A percentile compares a stretch with the other conserved stretches of the same genome.
Evolutionary conservation across 1,284 basidiomycete species (phyloP).

Genomic region (Puccinia triticina): DNA sequence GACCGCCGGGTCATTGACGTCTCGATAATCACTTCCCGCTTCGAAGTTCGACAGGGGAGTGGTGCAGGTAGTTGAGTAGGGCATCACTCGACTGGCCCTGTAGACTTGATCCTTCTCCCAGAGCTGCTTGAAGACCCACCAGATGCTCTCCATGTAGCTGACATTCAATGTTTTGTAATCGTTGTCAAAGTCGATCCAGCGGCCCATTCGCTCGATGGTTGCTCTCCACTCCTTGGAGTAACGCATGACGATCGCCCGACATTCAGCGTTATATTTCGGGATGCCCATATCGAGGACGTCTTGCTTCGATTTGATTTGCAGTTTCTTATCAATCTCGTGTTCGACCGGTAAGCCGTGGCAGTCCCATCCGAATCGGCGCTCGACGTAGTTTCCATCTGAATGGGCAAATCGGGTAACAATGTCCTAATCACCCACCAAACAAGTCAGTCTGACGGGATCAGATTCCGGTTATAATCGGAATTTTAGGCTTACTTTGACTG

Average conservation of each 20-base stretch:
- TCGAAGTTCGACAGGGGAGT: slow-evolving; percentile 99
- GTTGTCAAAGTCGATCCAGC: slow-evolving; percentile 99
- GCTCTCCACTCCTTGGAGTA: slow-evolving; percentile 90
- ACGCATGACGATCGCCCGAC: slow-evolving; percentile 95
- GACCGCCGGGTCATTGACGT: slow-evolving; percentile 91
- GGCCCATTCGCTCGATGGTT: slow-evolving; percentile 96
- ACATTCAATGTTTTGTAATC: slow-evolving; percentile 97
- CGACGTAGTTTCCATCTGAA: slow-evolving; percentile 89
- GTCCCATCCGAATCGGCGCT: slow-evolving; percentile 98
- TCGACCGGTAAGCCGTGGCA: slow-evolving; percentile 98
- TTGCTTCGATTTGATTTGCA: slow-evolving; percentile 86
- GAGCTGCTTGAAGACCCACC: slow-evolving; percentile 98
- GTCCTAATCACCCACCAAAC: slow-evolving; percentile 67
- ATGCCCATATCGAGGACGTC: slow-evolving; percentile 97
- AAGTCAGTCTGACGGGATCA: neutral
- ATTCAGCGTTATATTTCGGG: slow-evolving; percentile 95
- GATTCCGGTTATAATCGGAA: neutral
- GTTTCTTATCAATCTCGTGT: slow-evolving; percentile 98
- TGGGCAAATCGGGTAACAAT: slow-evolving; percentile 94
- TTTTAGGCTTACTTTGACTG: slow-evolving; percentile 76
- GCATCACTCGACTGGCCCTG: slow-evolving; percentile 92
- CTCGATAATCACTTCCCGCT: slow-evolving; percentile 88
- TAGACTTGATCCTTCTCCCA: slow-evolving; percentile 94
- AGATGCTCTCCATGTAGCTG: slow-evolving; percentile 95
- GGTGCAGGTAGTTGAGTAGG: slow-evolving; percentile 94